phyloP scores from a whole-genome alignment of 495 filamentous ascomycete genomes.

The Penicillium canariense region DNA sequence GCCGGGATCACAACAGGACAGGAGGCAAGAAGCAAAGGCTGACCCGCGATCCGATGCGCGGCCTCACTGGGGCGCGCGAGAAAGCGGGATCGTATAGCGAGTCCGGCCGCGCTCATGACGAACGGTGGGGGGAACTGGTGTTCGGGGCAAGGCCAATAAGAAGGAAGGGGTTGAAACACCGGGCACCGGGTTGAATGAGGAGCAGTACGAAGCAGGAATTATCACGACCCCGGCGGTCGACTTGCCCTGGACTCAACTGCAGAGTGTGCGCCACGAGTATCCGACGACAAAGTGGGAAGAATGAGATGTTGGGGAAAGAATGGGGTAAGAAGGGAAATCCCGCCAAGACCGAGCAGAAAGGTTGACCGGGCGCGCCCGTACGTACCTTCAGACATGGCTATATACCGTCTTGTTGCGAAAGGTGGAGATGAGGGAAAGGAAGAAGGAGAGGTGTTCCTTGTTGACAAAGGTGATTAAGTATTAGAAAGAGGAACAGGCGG shows the following conservation, averaged over 20 bases:
- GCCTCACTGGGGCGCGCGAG: slow-evolving; percentile 10
- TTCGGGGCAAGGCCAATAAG: slow-evolving; percentile 11
- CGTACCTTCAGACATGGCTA: slow-evolving; percentile 22
- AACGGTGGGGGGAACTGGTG: slow-evolving; percentile 16
- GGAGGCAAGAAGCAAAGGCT: neutral
- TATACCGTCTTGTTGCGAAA: neutral
- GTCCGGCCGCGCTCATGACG: slow-evolving; percentile 27
- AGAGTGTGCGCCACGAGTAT: slow-evolving; percentile 8
- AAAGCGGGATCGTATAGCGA: slow-evolving; percentile 19
- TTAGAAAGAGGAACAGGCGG: neutral
- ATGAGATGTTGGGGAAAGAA: slow-evolving; percentile 11
- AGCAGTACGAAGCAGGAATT: neutral
- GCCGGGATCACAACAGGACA: neutral
- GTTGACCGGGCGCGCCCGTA: slow-evolving; percentile 14
- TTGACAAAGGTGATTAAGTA: neutral
- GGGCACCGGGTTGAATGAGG: neutral
- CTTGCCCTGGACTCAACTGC: slow-evolving; percentile 1
- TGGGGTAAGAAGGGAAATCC: slow-evolving; percentile 9
- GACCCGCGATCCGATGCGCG: neutral
- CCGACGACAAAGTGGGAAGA: neutral
- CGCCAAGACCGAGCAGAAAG: slow-evolving; percentile 14
- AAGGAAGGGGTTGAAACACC: neutral
- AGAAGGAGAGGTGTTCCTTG: neutral
- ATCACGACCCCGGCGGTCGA: neutral
- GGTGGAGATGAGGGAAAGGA: neutral